Conservation (phyloP, 257 asterid genomes). For the Solanum ossicruentum region DNA sequence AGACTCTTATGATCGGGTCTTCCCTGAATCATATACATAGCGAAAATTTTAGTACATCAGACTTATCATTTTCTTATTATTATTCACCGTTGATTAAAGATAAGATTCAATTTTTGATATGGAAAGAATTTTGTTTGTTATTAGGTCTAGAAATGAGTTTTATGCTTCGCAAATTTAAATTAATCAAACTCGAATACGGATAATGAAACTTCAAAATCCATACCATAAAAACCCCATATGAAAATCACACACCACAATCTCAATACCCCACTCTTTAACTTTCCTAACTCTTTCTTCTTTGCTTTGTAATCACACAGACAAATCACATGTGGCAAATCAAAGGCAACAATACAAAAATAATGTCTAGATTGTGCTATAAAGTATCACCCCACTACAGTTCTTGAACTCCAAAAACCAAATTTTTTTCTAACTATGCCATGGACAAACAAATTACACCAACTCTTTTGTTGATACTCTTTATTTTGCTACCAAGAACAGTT, state of each 20-base stretch:
- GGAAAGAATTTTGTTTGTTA: no score
- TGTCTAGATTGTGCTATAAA: background rate
- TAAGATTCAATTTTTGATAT: no score
- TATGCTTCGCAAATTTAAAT: no score
- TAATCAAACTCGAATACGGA: no score
- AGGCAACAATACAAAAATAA: background rate
- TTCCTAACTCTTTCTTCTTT: background rate
- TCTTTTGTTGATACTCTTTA: slow-evolving; percentile 5
- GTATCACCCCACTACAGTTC: background rate
- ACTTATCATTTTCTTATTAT: no score
- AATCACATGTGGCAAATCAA: background rate
- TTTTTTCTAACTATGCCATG: slow-evolving; percentile 17
- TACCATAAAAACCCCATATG: background rate
- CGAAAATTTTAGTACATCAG: no score
- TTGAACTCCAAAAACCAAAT: background rate
- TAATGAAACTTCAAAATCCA: background rate
- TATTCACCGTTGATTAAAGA: no score
- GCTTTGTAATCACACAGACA: background rate
- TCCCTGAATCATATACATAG: rapidly evolving
- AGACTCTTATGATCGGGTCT: no score
- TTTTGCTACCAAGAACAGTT: slow-evolving; percentile 16
- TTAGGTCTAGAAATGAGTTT: no score
- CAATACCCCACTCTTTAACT: background rate
- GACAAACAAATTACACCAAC: slow-evolving; percentile 6
- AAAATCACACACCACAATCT: background rate